A percentile compares a stretch with the other conserved stretches of the same genome.
Conservation (phyloP, 805 yeast genomes). For the Maudiozyma saulgeensis region DNA sequence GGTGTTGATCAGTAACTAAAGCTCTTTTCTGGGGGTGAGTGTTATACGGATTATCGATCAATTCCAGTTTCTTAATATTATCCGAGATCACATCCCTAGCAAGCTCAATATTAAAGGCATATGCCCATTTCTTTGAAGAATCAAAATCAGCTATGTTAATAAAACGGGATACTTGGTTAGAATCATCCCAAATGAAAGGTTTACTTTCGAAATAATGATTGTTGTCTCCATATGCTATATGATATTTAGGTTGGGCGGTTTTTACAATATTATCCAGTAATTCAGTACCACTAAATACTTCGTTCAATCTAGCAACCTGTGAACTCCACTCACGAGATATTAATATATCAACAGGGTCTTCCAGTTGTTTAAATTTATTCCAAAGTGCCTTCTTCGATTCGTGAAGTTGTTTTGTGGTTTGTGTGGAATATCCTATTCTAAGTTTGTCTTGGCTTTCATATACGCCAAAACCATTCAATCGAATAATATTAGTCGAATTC, state of each 20-base stretch:
- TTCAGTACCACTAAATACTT: conserved; percentile 37
- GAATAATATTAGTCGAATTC: conserved; percentile 11
- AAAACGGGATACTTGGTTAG: conserved; percentile 44
- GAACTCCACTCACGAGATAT: conserved; percentile 55
- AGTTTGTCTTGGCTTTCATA: conserved; percentile 37
- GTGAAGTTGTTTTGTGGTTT: conserved; percentile 14
- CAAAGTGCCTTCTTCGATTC: conserved; percentile 21
- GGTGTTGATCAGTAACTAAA: neutral
- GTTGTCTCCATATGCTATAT: conserved; percentile 38
- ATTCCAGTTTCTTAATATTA: conserved; percentile 1
- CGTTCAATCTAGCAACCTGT: conserved; percentile 36
- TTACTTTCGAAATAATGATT: conserved; percentile 45
- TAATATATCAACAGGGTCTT: conserved; percentile 41
- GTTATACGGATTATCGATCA: conserved; percentile 10
- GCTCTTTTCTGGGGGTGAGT: conserved; percentile 1
- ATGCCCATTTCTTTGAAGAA: conserved; percentile 54
- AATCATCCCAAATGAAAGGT: conserved; percentile 49
- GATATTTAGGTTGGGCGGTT: conserved; percentile 50
- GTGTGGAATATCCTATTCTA: conserved; percentile 38
- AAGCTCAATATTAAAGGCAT: conserved; percentile 46
- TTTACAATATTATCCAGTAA: conserved; percentile 40
- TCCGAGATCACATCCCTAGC: conserved; percentile 23
- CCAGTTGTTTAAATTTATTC: conserved; percentile 7
- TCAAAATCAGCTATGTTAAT: conserved; percentile 56
- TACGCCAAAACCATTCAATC: conserved; percentile 30